phyloP scores from a whole-genome alignment of 176 grass and related monocot genomes.

The Oryza meyeriana region DNA sequence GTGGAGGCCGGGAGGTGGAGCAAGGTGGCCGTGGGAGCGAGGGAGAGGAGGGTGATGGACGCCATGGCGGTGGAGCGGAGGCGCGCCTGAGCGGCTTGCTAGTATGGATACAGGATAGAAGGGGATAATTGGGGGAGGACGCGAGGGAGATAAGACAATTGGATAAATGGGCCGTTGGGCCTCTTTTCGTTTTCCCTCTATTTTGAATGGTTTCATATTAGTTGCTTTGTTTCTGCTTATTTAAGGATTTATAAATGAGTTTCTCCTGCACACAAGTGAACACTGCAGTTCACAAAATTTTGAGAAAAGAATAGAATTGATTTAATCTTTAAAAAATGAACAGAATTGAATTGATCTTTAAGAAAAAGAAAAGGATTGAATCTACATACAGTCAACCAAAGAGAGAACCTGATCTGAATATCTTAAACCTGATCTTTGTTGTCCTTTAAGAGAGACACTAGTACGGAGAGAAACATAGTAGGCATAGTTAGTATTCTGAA shows the following conservation, averaged over 20 bases:
- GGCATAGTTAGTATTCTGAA: neutral
- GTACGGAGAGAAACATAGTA: neutral
- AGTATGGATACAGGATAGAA: conserved; percentile 41
- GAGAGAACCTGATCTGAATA: neutral
- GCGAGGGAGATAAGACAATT: conserved; percentile 1
- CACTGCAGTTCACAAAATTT: neutral
- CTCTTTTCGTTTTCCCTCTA: neutral
- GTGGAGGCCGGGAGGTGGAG: conserved; percentile 31
- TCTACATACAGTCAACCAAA: neutral
- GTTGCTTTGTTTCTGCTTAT: neutral
- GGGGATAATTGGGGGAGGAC: conserved; percentile 16
- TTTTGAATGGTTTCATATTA: neutral
- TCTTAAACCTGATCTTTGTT: neutral
- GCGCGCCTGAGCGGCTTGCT: conserved; percentile 15
- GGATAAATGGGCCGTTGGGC: neutral
- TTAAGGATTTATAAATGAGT: neutral
- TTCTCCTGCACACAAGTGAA: neutral
- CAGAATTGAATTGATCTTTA: neutral
- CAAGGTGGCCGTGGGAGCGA: conserved; percentile 33
- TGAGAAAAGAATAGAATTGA: neutral
- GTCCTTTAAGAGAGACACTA: neutral
- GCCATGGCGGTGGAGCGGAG: conserved; percentile 43
- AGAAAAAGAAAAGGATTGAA: too few relatives aligned
- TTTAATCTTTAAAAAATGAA: neutral
- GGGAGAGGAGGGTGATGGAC: conserved; percentile 44